Percentiles rank a stretch among this genome's conserved stretches.
phyloP scores from a whole-genome alignment of 352 stramenopile genomes.

The Phytopythium vexans region DNA sequence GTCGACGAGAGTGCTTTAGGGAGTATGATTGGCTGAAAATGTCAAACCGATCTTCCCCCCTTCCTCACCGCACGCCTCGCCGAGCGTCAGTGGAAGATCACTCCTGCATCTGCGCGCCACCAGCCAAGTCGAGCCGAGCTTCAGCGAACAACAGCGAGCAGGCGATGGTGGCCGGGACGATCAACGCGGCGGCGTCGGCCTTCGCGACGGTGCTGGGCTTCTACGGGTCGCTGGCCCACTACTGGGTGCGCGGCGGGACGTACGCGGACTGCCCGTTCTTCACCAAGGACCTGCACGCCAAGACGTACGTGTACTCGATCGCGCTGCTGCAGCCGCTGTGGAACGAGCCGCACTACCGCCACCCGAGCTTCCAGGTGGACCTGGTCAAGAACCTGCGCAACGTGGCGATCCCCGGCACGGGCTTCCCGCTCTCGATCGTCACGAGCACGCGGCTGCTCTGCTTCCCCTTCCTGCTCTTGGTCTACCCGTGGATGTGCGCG shows the following conservation, averaged over 20 bases:
- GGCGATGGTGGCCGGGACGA: conserved; percentile 27
- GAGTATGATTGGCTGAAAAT: too few species aligned
- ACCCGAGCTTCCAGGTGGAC: conserved; percentile 93
- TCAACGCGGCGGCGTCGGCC: conserved; percentile 17
- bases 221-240: conserved; percentile 76
- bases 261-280: conserved; percentile 84
- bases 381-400: conserved; percentile 97
- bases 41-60: too few species aligned
- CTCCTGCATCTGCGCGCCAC: conserved; percentile 1
- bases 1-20: too few species aligned
- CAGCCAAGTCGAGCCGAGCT: neutral
- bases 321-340: conserved; percentile 93
- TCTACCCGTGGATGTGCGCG: conserved; percentile 86
- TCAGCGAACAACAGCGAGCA: too few species aligned
- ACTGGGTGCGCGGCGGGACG: conserved; percentile 69
- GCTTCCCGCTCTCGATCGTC: conserved; percentile 90
- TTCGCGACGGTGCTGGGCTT: conserved; percentile 56
- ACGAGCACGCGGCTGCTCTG: conserved; percentile 80
- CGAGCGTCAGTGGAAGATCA: conserved; percentile 1
- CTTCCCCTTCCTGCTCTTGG: conserved; percentile 84
- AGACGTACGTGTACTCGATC: conserved; percentile 95
- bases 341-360: conserved; percentile 96
- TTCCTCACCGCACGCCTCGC: too few species aligned
- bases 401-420: conserved; percentile 96
- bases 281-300: conserved; percentile 70